Evolutionary conservation across 305 asterid species (phyloP).

Genomic region (Vinca major): DNA sequence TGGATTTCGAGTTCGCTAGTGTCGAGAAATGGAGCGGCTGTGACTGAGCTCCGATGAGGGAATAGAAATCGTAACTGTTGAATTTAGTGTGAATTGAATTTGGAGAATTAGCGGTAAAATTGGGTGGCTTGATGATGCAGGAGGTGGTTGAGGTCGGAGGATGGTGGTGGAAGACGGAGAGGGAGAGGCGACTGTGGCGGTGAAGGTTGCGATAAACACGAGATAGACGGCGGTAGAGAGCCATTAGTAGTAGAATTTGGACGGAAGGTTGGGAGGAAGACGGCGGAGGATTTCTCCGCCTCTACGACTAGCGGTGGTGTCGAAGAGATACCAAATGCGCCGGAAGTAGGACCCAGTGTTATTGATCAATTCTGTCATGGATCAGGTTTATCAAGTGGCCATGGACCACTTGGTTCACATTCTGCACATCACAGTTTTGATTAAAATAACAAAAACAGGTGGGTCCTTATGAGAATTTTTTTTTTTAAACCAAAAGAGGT

Average conservation of each 20-base stretch:
- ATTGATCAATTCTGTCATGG: too few species aligned
- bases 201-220: slow-evolving; percentile 24
- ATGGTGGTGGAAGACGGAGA: slow-evolving; percentile 18
- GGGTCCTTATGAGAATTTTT: too few species aligned
- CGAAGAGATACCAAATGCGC: neutral
- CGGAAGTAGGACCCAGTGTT: neutral
- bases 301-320: neutral
- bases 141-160: neutral
- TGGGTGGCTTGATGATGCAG: too few species aligned
- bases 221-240: slow-evolving; percentile 30
- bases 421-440: too few species aligned
- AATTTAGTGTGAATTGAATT: slow-evolving; percentile 1
- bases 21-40: slow-evolving; percentile 33
- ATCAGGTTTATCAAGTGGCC: too few species aligned
- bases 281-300: neutral
- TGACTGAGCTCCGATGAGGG: slow-evolving; percentile 8
- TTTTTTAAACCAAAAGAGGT: too few species aligned
- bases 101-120: neutral
- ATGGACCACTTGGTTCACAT: too few species aligned
- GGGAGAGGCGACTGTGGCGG: slow-evolving; percentile 21
- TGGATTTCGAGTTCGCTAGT: slow-evolving; percentile 26
- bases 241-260: slow-evolving; percentile 15
- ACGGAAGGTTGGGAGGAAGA: neutral
- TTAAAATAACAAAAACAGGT: too few species aligned
- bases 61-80: slow-evolving; percentile 3